phyloP scores from a whole-genome alignment of 495 filamentous ascomycete species.

The Aspergillus indologenus region DNA sequence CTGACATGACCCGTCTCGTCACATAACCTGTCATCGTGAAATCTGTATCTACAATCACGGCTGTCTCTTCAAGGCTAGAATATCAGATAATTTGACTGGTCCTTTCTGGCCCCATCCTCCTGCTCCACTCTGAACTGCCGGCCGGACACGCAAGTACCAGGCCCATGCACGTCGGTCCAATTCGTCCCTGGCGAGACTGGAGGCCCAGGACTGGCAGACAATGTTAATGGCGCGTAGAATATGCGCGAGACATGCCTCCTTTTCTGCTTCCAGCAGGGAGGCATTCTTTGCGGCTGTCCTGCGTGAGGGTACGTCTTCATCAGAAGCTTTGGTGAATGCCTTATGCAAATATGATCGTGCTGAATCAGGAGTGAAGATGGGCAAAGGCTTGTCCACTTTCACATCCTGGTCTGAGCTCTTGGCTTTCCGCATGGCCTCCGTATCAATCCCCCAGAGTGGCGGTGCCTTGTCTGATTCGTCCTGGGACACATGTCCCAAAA shows the following conservation, averaged over 20 bases:
- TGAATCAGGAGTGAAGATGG: conserved; percentile 65
- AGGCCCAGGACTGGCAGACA: conserved; percentile 67
- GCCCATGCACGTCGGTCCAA: conserved; percentile 72
- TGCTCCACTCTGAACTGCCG: conserved; percentile 66
- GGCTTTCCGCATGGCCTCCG: conserved; percentile 58
- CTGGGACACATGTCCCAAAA: conserved; percentile 14
- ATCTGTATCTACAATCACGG: conserved; percentile 13
- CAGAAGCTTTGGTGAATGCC: conserved; percentile 24
- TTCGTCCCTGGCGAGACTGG: conserved; percentile 53
- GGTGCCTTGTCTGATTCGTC: conserved; percentile 27
- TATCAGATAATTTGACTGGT: conserved; percentile 58
- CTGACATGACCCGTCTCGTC: not conserved
- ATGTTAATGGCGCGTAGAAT: conserved; percentile 65
- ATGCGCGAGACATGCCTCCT: conserved; percentile 62
- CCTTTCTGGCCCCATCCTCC: conserved; percentile 82
- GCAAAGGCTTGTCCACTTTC: conserved; percentile 38
- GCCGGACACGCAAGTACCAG: conserved; percentile 75
- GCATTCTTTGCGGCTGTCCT: conserved; percentile 12
- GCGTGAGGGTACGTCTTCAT: not conserved
- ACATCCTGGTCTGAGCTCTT: conserved; percentile 18
- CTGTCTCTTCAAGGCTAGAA: conserved; percentile 59
- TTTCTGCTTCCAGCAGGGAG: conserved; percentile 49
- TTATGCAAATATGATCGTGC: conserved; percentile 44
- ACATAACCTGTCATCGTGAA: not conserved
- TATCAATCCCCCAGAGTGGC: conserved; percentile 75